These are phyloP conservation scores for Orbilia quercus DNA, from an alignment of 2,329 filamentous ascomycete genomes.

Conservation along the genomic window DNA sequence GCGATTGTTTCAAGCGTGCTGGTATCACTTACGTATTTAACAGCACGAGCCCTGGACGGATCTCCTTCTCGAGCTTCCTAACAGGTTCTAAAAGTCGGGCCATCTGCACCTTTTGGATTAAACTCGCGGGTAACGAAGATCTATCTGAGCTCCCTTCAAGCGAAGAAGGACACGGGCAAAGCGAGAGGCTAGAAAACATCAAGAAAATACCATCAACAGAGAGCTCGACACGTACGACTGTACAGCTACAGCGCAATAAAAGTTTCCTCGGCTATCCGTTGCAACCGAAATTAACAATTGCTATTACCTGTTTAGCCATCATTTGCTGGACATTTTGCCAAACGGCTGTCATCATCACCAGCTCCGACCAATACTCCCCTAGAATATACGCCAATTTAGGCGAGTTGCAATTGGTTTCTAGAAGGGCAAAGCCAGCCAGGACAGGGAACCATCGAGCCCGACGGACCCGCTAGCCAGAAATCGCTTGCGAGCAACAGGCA, in stretches of 20 bases:
- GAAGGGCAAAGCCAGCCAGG: constrained; percentile 23
- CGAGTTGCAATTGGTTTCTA: constrained; percentile 49
- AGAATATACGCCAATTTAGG: constrained; percentile 48
- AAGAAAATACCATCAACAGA: background rate
- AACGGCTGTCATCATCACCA: constrained; percentile 50
- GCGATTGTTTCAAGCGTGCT: background rate
- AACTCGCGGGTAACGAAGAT: constrained; percentile 28
- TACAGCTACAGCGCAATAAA: too few relatives aligned
- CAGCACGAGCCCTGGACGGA: background rate
- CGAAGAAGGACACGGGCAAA: background rate
- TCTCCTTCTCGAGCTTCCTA: constrained; percentile 31
- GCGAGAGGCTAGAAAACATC: constrained; percentile 13
- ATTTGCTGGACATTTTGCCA: constrained; percentile 23
- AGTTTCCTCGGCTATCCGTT: too few relatives aligned
- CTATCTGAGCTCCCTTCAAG: constrained; percentile 16
- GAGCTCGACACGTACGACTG: too few relatives aligned
- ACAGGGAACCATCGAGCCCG: constrained; percentile 20
- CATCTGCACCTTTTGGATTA: constrained; percentile 13
- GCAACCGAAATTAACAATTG: constrained; percentile 1
- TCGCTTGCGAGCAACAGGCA: constrained; percentile 50
- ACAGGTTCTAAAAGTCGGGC: constrained; percentile 32
- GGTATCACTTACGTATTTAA: too few relatives aligned
- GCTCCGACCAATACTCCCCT: too few relatives aligned
- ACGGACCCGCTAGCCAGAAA: constrained; percentile 44
- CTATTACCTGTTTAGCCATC: constrained; percentile 40